Evolutionary conservation across 2,329 filamentous ascomycete species (phyloP), one percentile per base, ranked within the genome.

Genomic region (Coleophoma eucalyptorum): DNA sequence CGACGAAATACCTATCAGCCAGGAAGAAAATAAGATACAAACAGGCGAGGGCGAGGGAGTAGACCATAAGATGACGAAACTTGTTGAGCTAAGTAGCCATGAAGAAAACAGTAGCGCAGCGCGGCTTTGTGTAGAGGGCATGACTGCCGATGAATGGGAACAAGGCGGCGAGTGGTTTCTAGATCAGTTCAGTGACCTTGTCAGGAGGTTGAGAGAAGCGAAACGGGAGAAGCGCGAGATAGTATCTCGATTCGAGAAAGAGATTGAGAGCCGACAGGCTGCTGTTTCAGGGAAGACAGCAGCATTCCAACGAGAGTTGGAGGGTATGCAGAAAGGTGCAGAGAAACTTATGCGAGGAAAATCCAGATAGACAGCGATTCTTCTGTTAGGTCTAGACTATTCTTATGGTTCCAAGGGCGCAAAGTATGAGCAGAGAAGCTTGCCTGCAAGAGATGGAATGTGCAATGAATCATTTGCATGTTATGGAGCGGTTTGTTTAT

Each of bases 121-220:
- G 26, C 21, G 38, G 37, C 46, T 52, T 5, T 59, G 65, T 47
- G 65, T 60, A 40, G 49, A 44, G 20, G 33, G 49, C 5, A 44
- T 67, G 42, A 47, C 60, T 4, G 57, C 52, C 4, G 48, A 52
- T 5, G 64, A 67, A 40, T 67, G 64, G 63, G 63, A 67, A 16
- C 47, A 65, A 37, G 55, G 61, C 2, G 65, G 65, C 5, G 62
- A 67, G 19, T 58, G 58, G 46, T 64, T 67, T 34, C 48, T 65
- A n/a, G 48, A 50, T 2, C 54, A 56, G 32, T 63, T 67, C 20
- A 46, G 43, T 2, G 51, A 55, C 4, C 31, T 64, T 2, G 52
- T 65, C 53, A 34, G 47, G 6, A 45, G 51, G 26, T 26, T 66
- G 3, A 60, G 53, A 34, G 54, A 55, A 6, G 61, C 63, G 40